Evolutionary conservation across 169 alveolate species (phyloP).

Genomic region (Babesia ovis): DNA sequence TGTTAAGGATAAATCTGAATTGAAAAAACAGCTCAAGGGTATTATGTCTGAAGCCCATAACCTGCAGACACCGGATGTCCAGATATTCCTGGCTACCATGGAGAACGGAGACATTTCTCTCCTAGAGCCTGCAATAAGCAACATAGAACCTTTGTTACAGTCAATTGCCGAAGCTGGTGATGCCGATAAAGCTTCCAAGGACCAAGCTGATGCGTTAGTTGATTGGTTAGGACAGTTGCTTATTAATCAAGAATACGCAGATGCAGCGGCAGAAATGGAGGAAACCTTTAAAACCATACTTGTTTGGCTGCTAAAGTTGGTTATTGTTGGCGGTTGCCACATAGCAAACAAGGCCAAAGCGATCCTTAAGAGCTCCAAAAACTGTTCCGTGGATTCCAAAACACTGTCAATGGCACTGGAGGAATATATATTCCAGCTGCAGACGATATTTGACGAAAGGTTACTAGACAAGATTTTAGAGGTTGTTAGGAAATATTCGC

Average conservation of each 20-base stretch:
- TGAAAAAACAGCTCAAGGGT: background rate
- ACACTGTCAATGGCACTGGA: slow-evolving; percentile 49
- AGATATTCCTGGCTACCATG: slow-evolving; percentile 33
- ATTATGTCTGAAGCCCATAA: background rate
- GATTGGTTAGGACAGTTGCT: slow-evolving; percentile 8
- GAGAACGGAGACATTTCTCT: slow-evolving; percentile 21
- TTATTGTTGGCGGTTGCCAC: slow-evolving; percentile 24
- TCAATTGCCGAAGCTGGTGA: slow-evolving; percentile 22
- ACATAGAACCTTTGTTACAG: slow-evolving; percentile 20
- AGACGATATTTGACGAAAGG: slow-evolving; percentile 42
- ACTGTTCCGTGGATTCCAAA: slow-evolving; percentile 18
- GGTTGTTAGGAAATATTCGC: slow-evolving; percentile 4
- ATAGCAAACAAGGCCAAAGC: slow-evolving; percentile 6
- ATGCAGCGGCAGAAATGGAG: slow-evolving; percentile 22
- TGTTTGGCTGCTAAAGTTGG: slow-evolving; percentile 29
- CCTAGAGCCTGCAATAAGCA: background rate
- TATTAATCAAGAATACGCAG: slow-evolving; percentile 10
- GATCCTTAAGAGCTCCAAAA: slow-evolving; percentile 12
- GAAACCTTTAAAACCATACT: slow-evolving; percentile 8
- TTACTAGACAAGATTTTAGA: slow-evolving; percentile 36
- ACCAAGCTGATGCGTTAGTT: slow-evolving; percentile 10
- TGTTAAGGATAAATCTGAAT: background rate
- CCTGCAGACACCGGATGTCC: slow-evolving; percentile 31
- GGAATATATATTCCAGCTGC: slow-evolving; percentile 55
- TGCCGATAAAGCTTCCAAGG: slow-evolving; percentile 2